Base-by-base conservation (phyloP, 169 alveolate species). In the Plasmodium falciparum region DNA sequence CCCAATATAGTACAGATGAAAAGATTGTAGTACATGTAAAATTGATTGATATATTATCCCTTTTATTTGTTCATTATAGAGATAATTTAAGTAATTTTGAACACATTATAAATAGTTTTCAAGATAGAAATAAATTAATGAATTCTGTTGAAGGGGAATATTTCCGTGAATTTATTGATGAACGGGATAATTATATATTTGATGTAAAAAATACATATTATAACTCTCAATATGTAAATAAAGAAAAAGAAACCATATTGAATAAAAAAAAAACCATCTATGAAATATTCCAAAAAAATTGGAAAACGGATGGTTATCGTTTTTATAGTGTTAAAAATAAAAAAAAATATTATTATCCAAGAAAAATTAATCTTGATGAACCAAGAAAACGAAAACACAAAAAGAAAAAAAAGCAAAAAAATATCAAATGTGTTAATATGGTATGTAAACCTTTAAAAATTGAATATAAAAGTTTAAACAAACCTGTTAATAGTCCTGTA, bases 291-390 rank as follows among this genome's bases (percentile, higher is more conserved):
- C 59, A 69, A 56, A 9, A 58, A 69, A 71, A 83, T 56, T 83
- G 91, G 91, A 83, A 45, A 83, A 70, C 33, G n/a, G 91, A 83
- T 61, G 91, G 91, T 33, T 69, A 69, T 20, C 52, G 74, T 11
- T 83, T 83, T 47, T 69, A 83, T 65, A 58, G 74, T 9, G n/a
- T 83, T 50, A 26, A 71, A 56, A 70, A 83, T 24, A 71, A 83
- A 43, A 83, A 58, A 58, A 69, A 52, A 61, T 39, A 17, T 2
- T 83, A 83, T 33, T 3, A 33, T 59, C 91, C 91, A 33, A 67
- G 59, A 70, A 83, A 69, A 83, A 29, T 83, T 43, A 13, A 29
- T 67, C 65, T 9, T 20, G 71, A 54, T 59, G 43, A 58, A 58
- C 22, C 65, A 56, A 17, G 20, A 17, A 56, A 56, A 56, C 17